A percentile compares a stretch with the other conserved stretches of the same genome.
phyloP scores from a whole-genome alignment of 176 grass and related monocot species.

The Triticum dicoccoides region DNA sequence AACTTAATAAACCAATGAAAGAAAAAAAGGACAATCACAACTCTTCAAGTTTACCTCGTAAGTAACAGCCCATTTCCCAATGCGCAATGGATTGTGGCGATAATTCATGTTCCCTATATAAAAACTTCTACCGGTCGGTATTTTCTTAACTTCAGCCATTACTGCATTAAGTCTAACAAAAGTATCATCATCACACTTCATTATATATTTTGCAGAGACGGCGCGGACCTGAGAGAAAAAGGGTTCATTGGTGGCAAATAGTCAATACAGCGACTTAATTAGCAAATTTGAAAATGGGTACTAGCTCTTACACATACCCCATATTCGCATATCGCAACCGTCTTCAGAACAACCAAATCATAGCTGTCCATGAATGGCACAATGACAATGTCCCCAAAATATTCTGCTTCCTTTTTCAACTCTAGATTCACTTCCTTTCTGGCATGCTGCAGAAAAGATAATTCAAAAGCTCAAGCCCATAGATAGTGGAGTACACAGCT shows the following conservation, averaged over 20 bases:
- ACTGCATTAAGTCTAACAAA: constrained; percentile 90
- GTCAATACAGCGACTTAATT: not conserved
- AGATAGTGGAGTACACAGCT: not conserved
- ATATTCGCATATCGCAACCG: constrained; percentile 92
- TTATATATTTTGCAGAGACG: constrained; percentile 86
- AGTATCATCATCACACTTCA: constrained; percentile 98
- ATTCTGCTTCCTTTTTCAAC: constrained; percentile 87
- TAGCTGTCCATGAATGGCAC: constrained; percentile 97
- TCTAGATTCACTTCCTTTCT: constrained; percentile 86
- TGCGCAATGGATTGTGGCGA: constrained; percentile 87
- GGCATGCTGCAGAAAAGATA: constrained; percentile 52
- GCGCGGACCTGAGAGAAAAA: constrained; percentile 46
- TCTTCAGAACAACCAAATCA: constrained; percentile 94
- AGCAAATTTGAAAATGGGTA: constrained; percentile 15
- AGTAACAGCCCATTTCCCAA: constrained; percentile 96
- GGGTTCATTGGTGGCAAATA: not conserved
- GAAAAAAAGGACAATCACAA: not conserved
- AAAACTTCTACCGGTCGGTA: constrained; percentile 49
- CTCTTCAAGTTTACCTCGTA: constrained; percentile 65
- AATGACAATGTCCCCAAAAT: constrained; percentile 90
- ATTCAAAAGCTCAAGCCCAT: constrained; percentile 25
- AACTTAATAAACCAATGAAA: constrained; percentile 14
- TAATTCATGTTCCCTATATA: constrained; percentile 97
- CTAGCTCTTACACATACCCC: constrained; percentile 57
- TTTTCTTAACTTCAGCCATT: constrained; percentile 69